Conservation (phyloP, 345 rosid genomes). For the Eutrema yunnanense region DNA sequence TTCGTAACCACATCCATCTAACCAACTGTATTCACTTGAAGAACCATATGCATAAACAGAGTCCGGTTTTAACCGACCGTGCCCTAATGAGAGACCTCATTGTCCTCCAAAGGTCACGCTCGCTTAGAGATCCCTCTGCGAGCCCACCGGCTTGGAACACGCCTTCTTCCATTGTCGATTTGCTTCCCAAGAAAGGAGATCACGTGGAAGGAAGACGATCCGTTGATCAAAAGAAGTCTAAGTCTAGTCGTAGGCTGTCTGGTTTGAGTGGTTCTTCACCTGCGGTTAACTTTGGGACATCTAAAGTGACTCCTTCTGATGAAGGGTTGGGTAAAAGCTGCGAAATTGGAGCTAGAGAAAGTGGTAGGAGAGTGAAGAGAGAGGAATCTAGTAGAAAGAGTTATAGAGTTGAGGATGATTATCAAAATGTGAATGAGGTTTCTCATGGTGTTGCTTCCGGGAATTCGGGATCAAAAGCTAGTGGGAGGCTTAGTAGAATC, state of each 20-base stretch:
- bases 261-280: conserved; percentile 60
- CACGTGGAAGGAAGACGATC: conserved; percentile 52
- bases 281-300: conserved; percentile 42
- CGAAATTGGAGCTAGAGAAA: conserved; percentile 34
- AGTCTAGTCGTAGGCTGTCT: conserved; percentile 59
- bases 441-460: conserved; percentile 42
- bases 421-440: conserved; percentile 34
- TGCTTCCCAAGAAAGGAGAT: conserved; percentile 62
- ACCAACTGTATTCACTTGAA: conserved; percentile 96
- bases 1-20: conserved; percentile 86
- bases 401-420: conserved; percentile 37
- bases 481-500: conserved; percentile 26
- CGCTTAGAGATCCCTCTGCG: conserved; percentile 90
- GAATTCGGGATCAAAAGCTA: conserved; percentile 49
- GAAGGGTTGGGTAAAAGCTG: conserved; percentile 41
- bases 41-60: conserved; percentile 97
- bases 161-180: conserved; percentile 53
- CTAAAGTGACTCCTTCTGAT: conserved; percentile 52
- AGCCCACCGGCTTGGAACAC: conserved; percentile 91
- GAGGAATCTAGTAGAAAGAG: conserved; percentile 58
- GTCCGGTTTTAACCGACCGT: conserved; percentile 70
- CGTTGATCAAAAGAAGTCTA: conserved; percentile 39
- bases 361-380: conserved; percentile 59
- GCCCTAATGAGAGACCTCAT: conserved; percentile 86
- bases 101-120: conserved; percentile 82